These are phyloP conservation scores for Saprolegnia diclina DNA, from an alignment of 352 stramenopile genomes.

Conservation along the genomic window DNA sequence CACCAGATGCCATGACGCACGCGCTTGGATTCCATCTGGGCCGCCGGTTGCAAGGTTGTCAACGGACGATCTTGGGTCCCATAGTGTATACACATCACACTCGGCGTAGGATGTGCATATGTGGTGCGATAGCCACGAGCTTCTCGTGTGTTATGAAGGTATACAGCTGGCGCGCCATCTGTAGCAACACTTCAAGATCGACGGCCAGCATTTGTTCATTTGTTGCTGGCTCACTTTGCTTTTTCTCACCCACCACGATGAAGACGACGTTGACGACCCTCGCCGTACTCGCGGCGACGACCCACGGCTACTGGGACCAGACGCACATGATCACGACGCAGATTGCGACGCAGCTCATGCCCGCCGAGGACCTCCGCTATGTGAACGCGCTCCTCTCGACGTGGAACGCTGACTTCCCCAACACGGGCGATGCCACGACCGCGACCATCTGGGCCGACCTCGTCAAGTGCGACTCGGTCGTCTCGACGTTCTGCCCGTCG, in stretches of 20 bases:
- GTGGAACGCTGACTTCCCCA: constrained; percentile 54
- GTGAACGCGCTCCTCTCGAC: constrained; percentile 42
- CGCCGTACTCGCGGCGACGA: background rate
- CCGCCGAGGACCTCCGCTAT: constrained; percentile 36
- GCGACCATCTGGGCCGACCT: constrained; percentile 52
- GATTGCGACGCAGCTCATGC: constrained; percentile 48
- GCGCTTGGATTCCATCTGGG: too few relatives aligned
- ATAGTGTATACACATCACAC: too few relatives aligned
- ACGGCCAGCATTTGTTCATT: too few relatives aligned
- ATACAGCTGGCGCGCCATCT: too few relatives aligned
- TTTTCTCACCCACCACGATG: background rate
- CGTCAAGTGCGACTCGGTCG: constrained; percentile 48
- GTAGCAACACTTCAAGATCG: too few relatives aligned
- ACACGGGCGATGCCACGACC: constrained; percentile 44
- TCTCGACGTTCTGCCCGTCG: constrained; percentile 35
- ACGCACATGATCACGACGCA: constrained; percentile 57
- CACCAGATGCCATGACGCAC: too few relatives aligned
- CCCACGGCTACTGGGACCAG: constrained; percentile 52
- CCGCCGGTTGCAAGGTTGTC: too few relatives aligned
- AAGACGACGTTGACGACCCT: background rate
- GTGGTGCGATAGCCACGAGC: too few relatives aligned
- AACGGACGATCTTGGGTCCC: too few relatives aligned
- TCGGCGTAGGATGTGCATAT: too few relatives aligned
- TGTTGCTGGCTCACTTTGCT: background rate
- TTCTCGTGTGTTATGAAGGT: too few relatives aligned